These are phyloP conservation scores for Phlegmacium glaucopus DNA, from an alignment of 768 basidiomycete genomes.

Conservation along the genomic window DNA sequence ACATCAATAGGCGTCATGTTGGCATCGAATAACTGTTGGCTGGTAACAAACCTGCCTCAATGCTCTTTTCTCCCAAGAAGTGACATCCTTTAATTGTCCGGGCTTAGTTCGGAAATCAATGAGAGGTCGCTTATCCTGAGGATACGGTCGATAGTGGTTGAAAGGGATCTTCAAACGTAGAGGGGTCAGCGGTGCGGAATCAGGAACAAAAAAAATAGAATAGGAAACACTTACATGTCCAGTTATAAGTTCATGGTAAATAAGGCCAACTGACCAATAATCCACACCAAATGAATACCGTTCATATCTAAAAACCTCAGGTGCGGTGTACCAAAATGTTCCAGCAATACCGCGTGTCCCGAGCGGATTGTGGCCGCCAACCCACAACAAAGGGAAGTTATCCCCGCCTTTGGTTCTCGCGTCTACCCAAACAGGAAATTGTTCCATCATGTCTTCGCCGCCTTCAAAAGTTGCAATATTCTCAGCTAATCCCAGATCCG, in stretches of 20 bases:
- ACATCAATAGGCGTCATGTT: too few species aligned
- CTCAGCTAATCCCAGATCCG: slow-evolving; percentile 32
- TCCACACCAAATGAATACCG: slow-evolving; percentile 43
- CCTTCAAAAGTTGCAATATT: slow-evolving; percentile 25
- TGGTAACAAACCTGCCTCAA: slow-evolving; percentile 10
- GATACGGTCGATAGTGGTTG: slow-evolving; percentile 20
- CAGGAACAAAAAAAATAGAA: not conserved
- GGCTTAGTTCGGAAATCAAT: slow-evolving; percentile 21
- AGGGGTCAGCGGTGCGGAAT: not conserved
- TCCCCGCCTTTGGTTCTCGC: slow-evolving; percentile 19
- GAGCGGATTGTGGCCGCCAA: slow-evolving; percentile 19
- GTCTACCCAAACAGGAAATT: slow-evolving; percentile 28
- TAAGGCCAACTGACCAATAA: slow-evolving; percentile 78
- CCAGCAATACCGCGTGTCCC: slow-evolving; percentile 24
- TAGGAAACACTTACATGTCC: slow-evolving; percentile 37
- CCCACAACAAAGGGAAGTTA: slow-evolving; percentile 24
- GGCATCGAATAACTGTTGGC: not conserved
- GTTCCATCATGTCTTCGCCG: slow-evolving; percentile 20
- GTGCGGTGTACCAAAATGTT: slow-evolving; percentile 31
- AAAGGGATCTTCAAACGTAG: slow-evolving; percentile 19
- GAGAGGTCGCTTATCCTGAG: slow-evolving; percentile 17
- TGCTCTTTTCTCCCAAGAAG: slow-evolving; percentile 14
- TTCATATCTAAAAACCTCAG: slow-evolving; percentile 29
- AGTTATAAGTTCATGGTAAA: slow-evolving; percentile 70
- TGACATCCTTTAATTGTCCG: slow-evolving; percentile 20